Base-by-base conservation (phyloP, 2,329 filamentous ascomycete genomes). In the Blumeriella jaapii region DNA sequence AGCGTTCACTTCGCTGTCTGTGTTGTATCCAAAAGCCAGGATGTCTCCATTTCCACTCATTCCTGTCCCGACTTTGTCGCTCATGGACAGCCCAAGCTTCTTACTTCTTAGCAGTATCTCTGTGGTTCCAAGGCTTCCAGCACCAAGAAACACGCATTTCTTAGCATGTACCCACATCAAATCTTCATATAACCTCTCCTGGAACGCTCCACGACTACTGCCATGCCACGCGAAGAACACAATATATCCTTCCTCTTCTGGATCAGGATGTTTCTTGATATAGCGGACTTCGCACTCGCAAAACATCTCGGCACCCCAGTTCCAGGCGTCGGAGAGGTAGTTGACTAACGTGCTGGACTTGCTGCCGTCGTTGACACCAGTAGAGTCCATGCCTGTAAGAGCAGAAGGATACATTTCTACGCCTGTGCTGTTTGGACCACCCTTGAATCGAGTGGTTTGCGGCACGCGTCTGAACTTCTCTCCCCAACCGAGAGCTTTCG, bases 261-360 rank as follows among this genome's bases (percentile, higher is more conserved):
- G 59, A 0, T 54, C 52, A 1, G 60, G 60, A 26, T 65, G 63
- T 51, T 73, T 68, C 36, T 70, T 65, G 32, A 82, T 61, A 48
- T 78, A 70, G 28, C 71, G 63, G 2, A 80, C 77, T 52, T 82
- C 74, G 41, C 74, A 75, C 46, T 75, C 68, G 54, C 77, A 82
- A 43, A 82, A 82, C 55, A 82, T 71, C 49, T 82, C 75, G 9
- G 77, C 73, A 6, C 76, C 78, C 73, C 74, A 78, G 48, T 79
- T 78, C 76, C 75, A 81, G 2, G 78, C 75, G 53, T 82, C 77
- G 6, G 71, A 65, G 6, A 82, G 59, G 47, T 82, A 82, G 0
- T 76, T 82, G 23, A 78, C 72, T 1, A 75, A 60, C 0, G 71
- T 78, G 8, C 69, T 76, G 12, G 67, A 78, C 55, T 80, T 81